A percentile compares a stretch with the other conserved stretches of the same genome.
Evolutionary conservation across 2,329 filamentous ascomycete genomes (phyloP).

Genomic region (Colletotrichum destructivum): DNA sequence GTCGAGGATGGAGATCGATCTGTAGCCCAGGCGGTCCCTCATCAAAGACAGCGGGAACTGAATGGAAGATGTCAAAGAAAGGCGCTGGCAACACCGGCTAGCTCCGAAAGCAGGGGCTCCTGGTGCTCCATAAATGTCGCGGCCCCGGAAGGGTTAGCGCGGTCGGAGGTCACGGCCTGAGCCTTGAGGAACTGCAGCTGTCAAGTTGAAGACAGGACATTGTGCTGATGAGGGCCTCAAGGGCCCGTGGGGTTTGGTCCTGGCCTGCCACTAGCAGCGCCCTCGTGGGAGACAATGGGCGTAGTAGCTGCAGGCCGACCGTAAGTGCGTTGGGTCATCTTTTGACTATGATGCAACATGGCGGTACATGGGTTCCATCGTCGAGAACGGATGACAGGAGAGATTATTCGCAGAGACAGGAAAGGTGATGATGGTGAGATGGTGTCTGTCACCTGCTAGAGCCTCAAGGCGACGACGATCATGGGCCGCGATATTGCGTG

Average conservation of each 20-base stretch:
- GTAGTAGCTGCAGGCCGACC: neutral
- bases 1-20: no score
- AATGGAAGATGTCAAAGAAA: slow-evolving; percentile 13
- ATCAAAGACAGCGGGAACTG: neutral
- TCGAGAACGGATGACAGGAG: neutral
- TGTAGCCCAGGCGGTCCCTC: no score
- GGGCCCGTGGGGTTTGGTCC: neutral
- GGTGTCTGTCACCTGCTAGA: neutral
- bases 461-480: neutral
- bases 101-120: slow-evolving; percentile 36
- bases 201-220: slow-evolving; percentile 36
- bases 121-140: neutral
- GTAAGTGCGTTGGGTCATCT: neutral
- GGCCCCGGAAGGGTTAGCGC: slow-evolving; percentile 31
- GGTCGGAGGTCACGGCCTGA: slow-evolving; percentile 14
- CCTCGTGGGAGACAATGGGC: slow-evolving; percentile 1
- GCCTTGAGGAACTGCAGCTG: slow-evolving; percentile 26
- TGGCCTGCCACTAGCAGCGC: slow-evolving; percentile 1
- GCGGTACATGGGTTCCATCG: no score
- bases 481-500: slow-evolving; percentile 25
- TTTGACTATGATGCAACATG: neutral
- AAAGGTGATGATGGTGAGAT: slow-evolving; percentile 6
- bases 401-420: neutral
- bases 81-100: slow-evolving; percentile 30
- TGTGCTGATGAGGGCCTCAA: slow-evolving; percentile 5